Evolutionary conservation across 148 eudicot species (phyloP).

Genomic region (Camellia lanceoleosa): DNA sequence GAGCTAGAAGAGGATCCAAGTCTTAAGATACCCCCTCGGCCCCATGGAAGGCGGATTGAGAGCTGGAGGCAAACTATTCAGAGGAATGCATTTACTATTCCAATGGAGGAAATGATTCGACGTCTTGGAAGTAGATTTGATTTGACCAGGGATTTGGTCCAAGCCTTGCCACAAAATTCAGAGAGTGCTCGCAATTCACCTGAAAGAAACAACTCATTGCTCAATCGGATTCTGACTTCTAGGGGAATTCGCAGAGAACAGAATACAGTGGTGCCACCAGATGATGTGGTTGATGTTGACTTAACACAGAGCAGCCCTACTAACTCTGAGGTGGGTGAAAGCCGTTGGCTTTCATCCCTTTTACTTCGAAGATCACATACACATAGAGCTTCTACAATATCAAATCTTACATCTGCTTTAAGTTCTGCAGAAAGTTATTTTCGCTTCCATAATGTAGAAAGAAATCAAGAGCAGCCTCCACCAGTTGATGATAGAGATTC

Average conservation of each 20-base stretch:
- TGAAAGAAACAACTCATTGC: conserved; percentile 50
- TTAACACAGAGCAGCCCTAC: conserved; percentile 35
- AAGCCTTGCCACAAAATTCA: conserved; percentile 34
- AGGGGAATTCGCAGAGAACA: conserved; percentile 71
- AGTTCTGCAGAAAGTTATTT: conserved; percentile 47
- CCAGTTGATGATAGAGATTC: conserved; percentile 84
- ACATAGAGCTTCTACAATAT: conserved; percentile 32
- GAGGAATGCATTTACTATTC: conserved; percentile 60
- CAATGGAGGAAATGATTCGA: conserved; percentile 88
- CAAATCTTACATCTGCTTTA: conserved; percentile 36
- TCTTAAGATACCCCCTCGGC: conserved; percentile 67
- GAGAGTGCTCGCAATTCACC: conserved; percentile 41
- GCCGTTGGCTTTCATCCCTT: conserved; percentile 49
- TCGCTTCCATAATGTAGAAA: conserved; percentile 41
- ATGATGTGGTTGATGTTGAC: conserved; percentile 56
- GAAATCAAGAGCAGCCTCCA: conserved; percentile 50
- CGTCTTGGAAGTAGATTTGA: conserved; percentile 79
- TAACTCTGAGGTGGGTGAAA: conserved; percentile 39
- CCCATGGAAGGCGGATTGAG: conserved; percentile 69
- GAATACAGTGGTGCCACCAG: conserved; percentile 32
- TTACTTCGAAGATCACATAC: conserved; percentile 61
- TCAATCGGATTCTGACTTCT: conserved; percentile 57
- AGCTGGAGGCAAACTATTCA: conserved; percentile 84
- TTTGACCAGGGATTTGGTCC: conserved; percentile 46
- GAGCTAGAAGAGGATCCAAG: conserved; percentile 42